Evolutionary conservation across 2,329 filamentous ascomycete genomes (phyloP).

Genomic region (Curvularia sp.): DNA sequence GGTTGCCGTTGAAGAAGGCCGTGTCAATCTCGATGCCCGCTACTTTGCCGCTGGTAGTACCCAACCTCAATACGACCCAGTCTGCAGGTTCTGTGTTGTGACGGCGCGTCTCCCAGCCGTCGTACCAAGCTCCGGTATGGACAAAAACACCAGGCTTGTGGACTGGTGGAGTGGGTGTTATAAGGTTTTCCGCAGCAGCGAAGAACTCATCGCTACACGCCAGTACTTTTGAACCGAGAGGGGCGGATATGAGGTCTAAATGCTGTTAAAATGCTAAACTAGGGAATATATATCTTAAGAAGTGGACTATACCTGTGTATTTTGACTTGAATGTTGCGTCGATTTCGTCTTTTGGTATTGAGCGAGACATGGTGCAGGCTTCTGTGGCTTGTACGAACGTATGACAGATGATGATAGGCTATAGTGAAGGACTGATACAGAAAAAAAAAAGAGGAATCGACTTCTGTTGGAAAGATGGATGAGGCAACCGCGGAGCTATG

Average conservation of each 20-base stretch:
- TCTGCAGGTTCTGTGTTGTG: conserved; percentile 66
- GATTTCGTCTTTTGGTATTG: conserved; percentile 59
- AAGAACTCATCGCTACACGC: conserved; percentile 68
- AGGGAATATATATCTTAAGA: not conserved
- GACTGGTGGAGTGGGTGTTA: conserved; percentile 63
- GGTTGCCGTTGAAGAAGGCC: conserved; percentile 81
- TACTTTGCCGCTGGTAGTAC: conserved; percentile 72
- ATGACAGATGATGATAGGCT: not conserved
- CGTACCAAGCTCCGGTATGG: conserved; percentile 69
- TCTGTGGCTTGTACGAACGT: not conserved
- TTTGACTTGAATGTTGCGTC: conserved; percentile 63
- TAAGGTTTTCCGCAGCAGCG: conserved; percentile 65
- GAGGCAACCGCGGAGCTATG: conserved; percentile 11
- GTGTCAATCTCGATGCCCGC: conserved; percentile 82
- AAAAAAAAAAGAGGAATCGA: conserved; percentile 1
- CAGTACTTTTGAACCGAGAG: conserved; percentile 61
- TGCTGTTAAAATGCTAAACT: not conserved
- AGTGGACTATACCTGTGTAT: conserved; percentile 55
- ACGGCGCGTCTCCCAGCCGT: conserved; percentile 69
- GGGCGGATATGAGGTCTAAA: conserved; percentile 61
- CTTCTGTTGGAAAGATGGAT: conserved; percentile 4
- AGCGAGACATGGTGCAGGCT: conserved; percentile 41
- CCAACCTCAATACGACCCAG: conserved; percentile 66
- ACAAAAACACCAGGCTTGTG: conserved; percentile 65
- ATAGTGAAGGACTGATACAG: not conserved